These are phyloP conservation scores for Durotheca rogersii DNA, from an alignment of 495 filamentous ascomycete genomes.

Conservation along the genomic window DNA sequence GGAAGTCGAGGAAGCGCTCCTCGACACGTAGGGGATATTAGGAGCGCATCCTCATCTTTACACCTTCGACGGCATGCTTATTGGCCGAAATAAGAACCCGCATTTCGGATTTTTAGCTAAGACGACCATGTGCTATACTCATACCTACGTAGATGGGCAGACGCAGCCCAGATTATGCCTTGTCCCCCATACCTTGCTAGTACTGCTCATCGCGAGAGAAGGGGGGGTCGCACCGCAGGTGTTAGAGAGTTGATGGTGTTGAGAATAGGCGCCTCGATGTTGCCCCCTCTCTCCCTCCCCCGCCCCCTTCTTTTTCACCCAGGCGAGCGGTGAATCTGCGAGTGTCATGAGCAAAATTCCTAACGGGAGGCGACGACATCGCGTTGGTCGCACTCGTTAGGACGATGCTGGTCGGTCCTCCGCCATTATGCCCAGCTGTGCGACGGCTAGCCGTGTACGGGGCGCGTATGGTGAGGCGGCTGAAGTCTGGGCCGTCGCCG, in stretches of 20 bases:
- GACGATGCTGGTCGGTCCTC: not conserved
- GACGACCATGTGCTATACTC: no score
- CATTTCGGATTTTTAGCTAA: not conserved
- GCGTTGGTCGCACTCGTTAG: not conserved
- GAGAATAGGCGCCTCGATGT: conserved; percentile 5
- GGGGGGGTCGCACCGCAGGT: conserved; percentile 7
- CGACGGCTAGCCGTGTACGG: not conserved
- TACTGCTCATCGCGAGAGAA: conserved; percentile 1
- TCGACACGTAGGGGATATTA: not conserved
- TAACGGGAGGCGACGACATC: conserved; percentile 1
- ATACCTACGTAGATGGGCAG: no score
- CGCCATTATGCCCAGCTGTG: not conserved
- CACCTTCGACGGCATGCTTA: not conserved
- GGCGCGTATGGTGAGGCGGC: not conserved
- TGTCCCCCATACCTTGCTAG: no score
- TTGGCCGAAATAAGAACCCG: not conserved
- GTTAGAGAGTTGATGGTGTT: conserved; percentile 1
- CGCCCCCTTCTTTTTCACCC: no score
- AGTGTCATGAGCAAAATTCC: not conserved
- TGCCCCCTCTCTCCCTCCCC: not conserved
- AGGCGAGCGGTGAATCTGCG: no score
- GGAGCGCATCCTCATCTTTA: not conserved
- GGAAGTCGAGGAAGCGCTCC: not conserved
- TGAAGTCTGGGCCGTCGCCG: conserved; percentile 8
- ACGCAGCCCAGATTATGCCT: conserved; percentile 7